Percentiles rank a stretch among this genome's conserved stretches.
phyloP scores from a whole-genome alignment of 2,329 filamentous ascomycete species.

The Sporothrix pseudoabietina region DNA sequence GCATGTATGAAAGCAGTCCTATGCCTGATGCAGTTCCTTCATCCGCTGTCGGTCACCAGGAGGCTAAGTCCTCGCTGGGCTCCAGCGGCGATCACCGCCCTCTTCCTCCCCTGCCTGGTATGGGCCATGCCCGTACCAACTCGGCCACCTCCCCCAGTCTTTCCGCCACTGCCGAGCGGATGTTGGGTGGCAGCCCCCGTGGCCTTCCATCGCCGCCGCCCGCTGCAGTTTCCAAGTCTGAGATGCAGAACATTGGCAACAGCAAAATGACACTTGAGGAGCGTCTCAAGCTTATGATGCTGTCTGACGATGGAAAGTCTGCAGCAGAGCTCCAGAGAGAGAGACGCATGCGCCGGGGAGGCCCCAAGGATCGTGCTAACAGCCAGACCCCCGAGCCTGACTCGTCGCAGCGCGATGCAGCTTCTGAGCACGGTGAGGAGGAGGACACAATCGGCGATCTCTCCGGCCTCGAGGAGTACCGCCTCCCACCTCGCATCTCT shows the following conservation, averaged over 20 bases:
- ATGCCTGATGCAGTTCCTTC: conserved; percentile 58
- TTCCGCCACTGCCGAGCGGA: conserved; percentile 71
- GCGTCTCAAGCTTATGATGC: conserved; percentile 83
- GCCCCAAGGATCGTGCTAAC: conserved; percentile 50
- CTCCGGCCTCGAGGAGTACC: conserved; percentile 62
- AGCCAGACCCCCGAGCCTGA: conserved; percentile 51
- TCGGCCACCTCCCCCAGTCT: conserved; percentile 65
- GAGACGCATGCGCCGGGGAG: conserved; percentile 67
- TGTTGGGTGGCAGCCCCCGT: conserved; percentile 60
- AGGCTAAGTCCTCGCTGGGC: conserved; percentile 70
- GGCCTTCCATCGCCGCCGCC: conserved; percentile 74
- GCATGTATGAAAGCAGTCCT: conserved; percentile 72
- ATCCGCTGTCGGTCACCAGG: conserved; percentile 56
- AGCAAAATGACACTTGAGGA: conserved; percentile 83
- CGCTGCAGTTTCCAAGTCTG: conserved; percentile 69
- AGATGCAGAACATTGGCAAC: conserved; percentile 74
- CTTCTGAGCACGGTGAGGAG: conserved; percentile 53
- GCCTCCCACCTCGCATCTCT: conserved; percentile 77
- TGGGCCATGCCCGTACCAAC: conserved; percentile 47
- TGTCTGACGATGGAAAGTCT: conserved; percentile 67
- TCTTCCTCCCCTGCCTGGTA: conserved; percentile 79
- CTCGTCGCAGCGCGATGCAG: conserved; percentile 38
- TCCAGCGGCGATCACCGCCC: conserved; percentile 83
- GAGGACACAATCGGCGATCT: conserved; percentile 64
- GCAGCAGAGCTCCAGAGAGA: conserved; percentile 68